phyloP scores from a whole-genome alignment of 2,329 filamentous ascomycete genomes.

The Fusarium liriodendri region DNA sequence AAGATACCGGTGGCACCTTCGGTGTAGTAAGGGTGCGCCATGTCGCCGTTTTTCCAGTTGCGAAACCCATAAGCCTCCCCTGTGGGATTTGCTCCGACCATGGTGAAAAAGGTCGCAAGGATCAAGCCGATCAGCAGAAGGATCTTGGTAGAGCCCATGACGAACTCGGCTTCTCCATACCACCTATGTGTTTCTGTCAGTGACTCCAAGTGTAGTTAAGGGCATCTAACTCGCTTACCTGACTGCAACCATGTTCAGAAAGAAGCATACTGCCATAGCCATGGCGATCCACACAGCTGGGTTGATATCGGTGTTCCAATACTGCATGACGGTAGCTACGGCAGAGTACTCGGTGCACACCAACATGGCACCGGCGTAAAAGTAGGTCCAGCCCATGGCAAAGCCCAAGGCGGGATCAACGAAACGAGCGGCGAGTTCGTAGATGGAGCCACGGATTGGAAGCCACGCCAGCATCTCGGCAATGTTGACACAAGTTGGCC shows the following conservation, averaged over 20 bases:
- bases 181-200: conserved; percentile 27
- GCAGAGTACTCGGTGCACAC: conserved; percentile 59
- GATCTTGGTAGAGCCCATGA: conserved; percentile 68
- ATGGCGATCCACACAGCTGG: conserved; percentile 62
- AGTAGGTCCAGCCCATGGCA: conserved; percentile 63
- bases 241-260: conserved; percentile 60
- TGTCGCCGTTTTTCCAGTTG: conserved; percentile 57
- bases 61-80: conserved; percentile 72
- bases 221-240: conserved; percentile 43
- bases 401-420: conserved; percentile 69
- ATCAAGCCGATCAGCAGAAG: conserved; percentile 64
- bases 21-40: conserved; percentile 49
- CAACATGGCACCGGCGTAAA: conserved; percentile 59
- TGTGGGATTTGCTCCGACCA: conserved; percentile 75
- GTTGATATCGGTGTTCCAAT: conserved; percentile 56
- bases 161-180: conserved; percentile 58
- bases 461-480: conserved; percentile 69
- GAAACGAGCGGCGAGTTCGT: conserved; percentile 66
- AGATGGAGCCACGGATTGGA: conserved; percentile 65
- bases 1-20: conserved; percentile 68
- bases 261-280: conserved; percentile 56
- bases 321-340: conserved; percentile 58
- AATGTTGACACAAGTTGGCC: conserved; percentile 58
- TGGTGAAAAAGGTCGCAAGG: conserved; percentile 73
- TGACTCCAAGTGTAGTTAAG: conserved; percentile 13